Evolutionary conservation across 2,329 filamentous ascomycete species (phyloP), one percentile per base, ranked within the genome.

Genomic region (Lecanosticta acicola): DNA sequence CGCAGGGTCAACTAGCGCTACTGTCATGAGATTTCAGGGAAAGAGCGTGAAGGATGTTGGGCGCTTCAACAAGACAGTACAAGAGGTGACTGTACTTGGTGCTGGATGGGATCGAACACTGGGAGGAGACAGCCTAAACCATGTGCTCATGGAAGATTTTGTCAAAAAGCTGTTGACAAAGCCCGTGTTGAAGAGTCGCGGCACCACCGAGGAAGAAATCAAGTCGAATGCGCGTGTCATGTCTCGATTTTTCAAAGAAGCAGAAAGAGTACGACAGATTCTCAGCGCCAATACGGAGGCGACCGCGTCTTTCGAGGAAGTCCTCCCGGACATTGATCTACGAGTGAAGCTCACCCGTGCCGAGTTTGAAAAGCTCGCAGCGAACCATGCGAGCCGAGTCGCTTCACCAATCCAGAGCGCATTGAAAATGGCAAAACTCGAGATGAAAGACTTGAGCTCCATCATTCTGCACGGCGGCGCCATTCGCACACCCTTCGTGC

Each of bases 31-130:
- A 60, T 95, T 98, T 71, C 90, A 96, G 67, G 85, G 86, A 64
- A 83, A 84, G 58, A 83, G 78, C 1, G 84, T 97, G 52, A 98
- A 97, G 75, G 91, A 96, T 59, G 71, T 91, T 45, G 90, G 89
- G 55, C 89, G 86, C 66, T 91, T 80, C 73, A 97, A 96, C 76
- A 97, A 97, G 79, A 96, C 89, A 1, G 72, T 98, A 24, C 93
- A 97, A 65, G 93, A 98, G 66, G 84, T 97, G n/a, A 81, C 88
- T 51, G 87, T 94, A 32, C 59, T 96, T 36, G 90, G 91, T 47
- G 79, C 79, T 56, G 88, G 87, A 50, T 98, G 87, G 86, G 93
- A 98, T 62, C 80, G 81, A 60, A 86, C 84, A 2, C 81, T 98
- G 14, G 93, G 93, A 48, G 93, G 93, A 45, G 91, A 98, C 64